A percentile compares a stretch with the other conserved stretches of the same genome.
Conservation (phyloP, 2,329 filamentous ascomycete species). For the Orbilia oligospora region DNA sequence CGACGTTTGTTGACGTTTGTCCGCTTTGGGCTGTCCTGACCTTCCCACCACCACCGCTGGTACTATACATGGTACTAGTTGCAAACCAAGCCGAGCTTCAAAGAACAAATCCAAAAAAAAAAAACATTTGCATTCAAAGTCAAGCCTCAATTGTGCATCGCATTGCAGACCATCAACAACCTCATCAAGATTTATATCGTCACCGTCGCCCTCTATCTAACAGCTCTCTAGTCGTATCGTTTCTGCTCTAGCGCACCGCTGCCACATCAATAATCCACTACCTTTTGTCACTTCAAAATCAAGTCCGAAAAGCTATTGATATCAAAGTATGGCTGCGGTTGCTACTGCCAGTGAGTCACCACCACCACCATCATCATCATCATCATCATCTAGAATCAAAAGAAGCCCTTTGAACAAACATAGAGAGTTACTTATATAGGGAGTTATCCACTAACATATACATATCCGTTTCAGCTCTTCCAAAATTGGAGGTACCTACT, state of each 20-base stretch:
- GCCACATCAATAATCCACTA: not conserved
- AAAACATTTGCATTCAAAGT: too few relatives aligned
- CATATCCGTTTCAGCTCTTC: conserved; percentile 10
- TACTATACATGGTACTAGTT: too few relatives aligned
- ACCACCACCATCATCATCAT: too few relatives aligned
- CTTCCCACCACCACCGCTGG: too few relatives aligned
- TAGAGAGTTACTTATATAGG: too few relatives aligned
- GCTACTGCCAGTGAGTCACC: conserved; percentile 34
- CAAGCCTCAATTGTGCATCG: too few relatives aligned
- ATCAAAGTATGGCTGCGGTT: conserved; percentile 31
- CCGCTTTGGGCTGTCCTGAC: conserved; percentile 29
- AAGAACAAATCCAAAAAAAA: conserved; percentile 26
- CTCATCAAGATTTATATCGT: not conserved
- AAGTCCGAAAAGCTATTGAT: not conserved
- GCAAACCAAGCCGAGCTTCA: not conserved
- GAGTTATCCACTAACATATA: not conserved
- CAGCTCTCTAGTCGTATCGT: not conserved
- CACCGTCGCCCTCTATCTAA: conserved; percentile 13
- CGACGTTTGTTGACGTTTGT: too few relatives aligned
- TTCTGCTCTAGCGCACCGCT: not conserved
- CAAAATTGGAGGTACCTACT: conserved; percentile 34
- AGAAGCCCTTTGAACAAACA: too few relatives aligned
- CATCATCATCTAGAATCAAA: too few relatives aligned
- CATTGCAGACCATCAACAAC: too few relatives aligned
- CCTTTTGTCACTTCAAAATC: not conserved